A percentile compares a stretch with the other conserved stretches of the same genome.
Conservation (phyloP, 2,329 filamentous ascomycete genomes). For the Sporothrix brasiliensis region DNA sequence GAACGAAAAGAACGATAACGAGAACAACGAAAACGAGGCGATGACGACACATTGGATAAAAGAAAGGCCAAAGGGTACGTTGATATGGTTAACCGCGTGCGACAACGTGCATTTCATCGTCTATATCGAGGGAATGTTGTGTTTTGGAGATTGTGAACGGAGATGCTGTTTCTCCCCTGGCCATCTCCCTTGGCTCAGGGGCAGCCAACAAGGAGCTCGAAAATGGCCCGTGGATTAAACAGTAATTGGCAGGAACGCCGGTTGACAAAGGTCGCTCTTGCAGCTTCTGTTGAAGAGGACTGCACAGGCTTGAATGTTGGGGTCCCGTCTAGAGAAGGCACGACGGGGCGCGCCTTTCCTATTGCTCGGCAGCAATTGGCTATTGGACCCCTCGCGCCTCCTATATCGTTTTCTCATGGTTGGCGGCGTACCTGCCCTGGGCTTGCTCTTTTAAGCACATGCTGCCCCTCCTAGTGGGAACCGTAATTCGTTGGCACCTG, state of each 20-base stretch:
- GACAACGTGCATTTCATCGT: slow-evolving; percentile 5
- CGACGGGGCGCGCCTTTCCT: slow-evolving; percentile 11
- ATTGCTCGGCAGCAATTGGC: not conserved
- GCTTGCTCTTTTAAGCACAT: slow-evolving; percentile 15
- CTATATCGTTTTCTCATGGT: not conserved
- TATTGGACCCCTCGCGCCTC: not conserved
- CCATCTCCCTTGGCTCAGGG: not conserved
- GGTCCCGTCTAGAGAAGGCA: not conserved
- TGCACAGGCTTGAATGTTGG: slow-evolving; percentile 19
- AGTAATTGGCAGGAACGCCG: not conserved
- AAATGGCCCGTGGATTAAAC: not conserved
- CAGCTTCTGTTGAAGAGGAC: not conserved
- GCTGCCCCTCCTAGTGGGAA: slow-evolving; percentile 26
- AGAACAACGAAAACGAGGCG: not conserved
- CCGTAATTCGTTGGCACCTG: slow-evolving; percentile 17
- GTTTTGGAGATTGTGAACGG: not conserved
- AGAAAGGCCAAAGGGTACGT: not conserved
- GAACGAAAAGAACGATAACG: slow-evolving; percentile 35
- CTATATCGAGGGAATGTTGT: not conserved
- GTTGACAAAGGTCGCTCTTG: slow-evolving; percentile 8
- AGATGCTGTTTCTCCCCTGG: not conserved
- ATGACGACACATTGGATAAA: slow-evolving; percentile 22
- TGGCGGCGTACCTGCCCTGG: slow-evolving; percentile 1
- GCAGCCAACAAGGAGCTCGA: not conserved
- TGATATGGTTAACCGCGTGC: not conserved